Percentiles rank a stretch among this genome's conserved stretches.
These are phyloP conservation scores for Acrocalymma vagum DNA, from an alignment of 2,329 filamentous ascomycete species.

Conservation along the genomic window DNA sequence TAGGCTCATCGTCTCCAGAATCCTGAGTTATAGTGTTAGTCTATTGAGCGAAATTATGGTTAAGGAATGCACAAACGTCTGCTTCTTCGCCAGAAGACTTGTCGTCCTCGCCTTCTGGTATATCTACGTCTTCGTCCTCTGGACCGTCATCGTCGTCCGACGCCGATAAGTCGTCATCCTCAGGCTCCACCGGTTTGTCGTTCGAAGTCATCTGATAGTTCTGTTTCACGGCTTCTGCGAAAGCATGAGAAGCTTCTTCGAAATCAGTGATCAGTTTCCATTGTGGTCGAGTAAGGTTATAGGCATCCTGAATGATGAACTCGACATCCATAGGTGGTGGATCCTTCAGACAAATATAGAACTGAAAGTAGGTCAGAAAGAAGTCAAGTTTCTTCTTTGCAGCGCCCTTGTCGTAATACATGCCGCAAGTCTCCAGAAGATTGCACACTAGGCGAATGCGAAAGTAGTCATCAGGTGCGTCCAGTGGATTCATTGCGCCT, in stretches of 20 bases:
- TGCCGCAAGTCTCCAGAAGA: constrained; percentile 91
- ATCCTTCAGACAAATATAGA: constrained; percentile 92
- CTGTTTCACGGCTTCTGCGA: constrained; percentile 86
- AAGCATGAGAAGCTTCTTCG: constrained; percentile 83
- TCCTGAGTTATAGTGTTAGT: constrained; percentile 39
- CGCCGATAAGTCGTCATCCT: constrained; percentile 75
- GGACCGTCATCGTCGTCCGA: constrained; percentile 77
- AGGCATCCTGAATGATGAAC: constrained; percentile 94
- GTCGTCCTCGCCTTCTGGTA: constrained; percentile 64
- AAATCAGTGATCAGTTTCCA: constrained; percentile 87
- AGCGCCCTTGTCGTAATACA: constrained; percentile 92
- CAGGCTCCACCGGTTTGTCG: constrained; percentile 74
- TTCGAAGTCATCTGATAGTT: constrained; percentile 83
- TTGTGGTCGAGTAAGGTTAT: constrained; percentile 82
- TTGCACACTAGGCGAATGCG: constrained; percentile 90
- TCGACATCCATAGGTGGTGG: constrained; percentile 95
- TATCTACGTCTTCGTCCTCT: constrained; percentile 52
- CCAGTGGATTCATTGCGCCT: constrained; percentile 78
- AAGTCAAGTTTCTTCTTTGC: constrained; percentile 98
- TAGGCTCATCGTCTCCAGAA: constrained; percentile 55
- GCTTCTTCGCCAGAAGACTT: constrained; percentile 60
- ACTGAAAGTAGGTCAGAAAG: constrained; percentile 96
- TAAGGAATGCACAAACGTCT: constrained; percentile 51
- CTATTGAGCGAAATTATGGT: neutral
- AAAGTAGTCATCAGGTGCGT: constrained; percentile 94